Conservation (phyloP, 306 rosid genomes). For the Oemleria cerasiformis region DNA sequence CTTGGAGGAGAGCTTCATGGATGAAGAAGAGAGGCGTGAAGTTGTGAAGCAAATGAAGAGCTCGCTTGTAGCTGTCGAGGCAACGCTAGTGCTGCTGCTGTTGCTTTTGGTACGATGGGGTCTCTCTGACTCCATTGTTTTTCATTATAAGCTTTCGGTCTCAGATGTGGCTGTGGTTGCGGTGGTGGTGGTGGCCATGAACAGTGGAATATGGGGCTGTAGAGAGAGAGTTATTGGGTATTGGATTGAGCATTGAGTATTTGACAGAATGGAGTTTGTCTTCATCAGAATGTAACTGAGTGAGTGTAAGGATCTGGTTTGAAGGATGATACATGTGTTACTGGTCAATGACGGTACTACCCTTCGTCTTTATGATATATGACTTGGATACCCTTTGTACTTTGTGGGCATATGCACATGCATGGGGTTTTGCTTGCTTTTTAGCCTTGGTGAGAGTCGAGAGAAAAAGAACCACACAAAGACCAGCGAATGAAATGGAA, state of each 20-base stretch:
- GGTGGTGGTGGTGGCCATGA: background rate
- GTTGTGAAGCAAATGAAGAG: conserved; percentile 69
- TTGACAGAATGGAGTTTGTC: conserved; percentile 53
- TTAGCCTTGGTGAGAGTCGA: background rate
- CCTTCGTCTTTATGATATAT: conserved; percentile 15
- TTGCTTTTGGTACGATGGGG: conserved; percentile 40
- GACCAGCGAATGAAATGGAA: background rate
- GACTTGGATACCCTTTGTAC: background rate
- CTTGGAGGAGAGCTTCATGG: conserved; percentile 87
- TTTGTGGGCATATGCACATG: no score
- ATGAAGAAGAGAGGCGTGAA: conserved; percentile 62
- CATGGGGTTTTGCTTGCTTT: background rate
- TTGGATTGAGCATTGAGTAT: conserved; percentile 14
- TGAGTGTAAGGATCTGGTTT: conserved; percentile 11
- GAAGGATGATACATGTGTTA: background rate
- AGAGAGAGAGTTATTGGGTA: conserved; percentile 30
- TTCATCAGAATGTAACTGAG: conserved; percentile 36
- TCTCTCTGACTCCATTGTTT: conserved; percentile 48
- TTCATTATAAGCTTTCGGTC: background rate
- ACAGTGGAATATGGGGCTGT: background rate
- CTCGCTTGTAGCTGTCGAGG: conserved; percentile 42
- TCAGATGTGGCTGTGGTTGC: background rate
- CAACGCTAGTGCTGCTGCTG: conserved; percentile 18
- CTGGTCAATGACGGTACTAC: conserved; percentile 21
- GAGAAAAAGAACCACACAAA: background rate